phyloP scores from a whole-genome alignment of 106 monocot genomes.

The Phalaenopsis equestris region DNA sequence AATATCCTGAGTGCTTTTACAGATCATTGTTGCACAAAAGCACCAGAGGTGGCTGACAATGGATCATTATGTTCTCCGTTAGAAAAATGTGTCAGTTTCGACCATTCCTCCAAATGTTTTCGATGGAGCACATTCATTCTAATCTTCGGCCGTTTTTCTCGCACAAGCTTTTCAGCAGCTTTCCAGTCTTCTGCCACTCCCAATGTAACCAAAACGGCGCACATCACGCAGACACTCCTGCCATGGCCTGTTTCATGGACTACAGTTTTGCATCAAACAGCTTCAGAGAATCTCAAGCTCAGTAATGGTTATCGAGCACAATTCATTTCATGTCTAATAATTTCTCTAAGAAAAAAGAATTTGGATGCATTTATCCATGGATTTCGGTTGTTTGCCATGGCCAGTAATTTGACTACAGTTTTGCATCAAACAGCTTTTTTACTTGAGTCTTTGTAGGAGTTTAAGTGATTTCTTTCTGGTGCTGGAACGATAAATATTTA shows the following conservation, averaged over 20 bases:
- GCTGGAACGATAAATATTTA: too few species aligned
- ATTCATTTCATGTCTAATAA: too few species aligned
- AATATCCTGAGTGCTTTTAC: neutral
- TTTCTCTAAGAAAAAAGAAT: too few species aligned
- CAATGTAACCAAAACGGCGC: constrained; percentile 58
- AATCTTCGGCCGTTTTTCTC: constrained; percentile 51
- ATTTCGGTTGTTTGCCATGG: too few species aligned
- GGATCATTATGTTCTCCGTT: constrained; percentile 2
- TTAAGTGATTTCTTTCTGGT: too few species aligned
- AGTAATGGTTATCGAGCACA: too few species aligned
- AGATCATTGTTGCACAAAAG: constrained; percentile 6
- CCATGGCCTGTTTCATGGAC: constrained; percentile 63
- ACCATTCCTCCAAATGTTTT: constrained; percentile 76
- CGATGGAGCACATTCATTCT: constrained; percentile 76
- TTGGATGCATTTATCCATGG: too few species aligned
- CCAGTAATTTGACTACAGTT: too few species aligned
- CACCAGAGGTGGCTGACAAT: neutral
- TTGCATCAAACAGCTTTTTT: too few species aligned
- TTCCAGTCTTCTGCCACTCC: constrained; percentile 73
- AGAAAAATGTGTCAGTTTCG: constrained; percentile 15
- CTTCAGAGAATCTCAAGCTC: too few species aligned
- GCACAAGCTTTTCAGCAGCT: constrained; percentile 60
- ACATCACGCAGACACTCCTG: constrained; percentile 78
- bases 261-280: neutral
- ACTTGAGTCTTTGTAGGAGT: too few species aligned